These are phyloP conservation scores for Pyrus pyrifolia DNA, from an alignment of 306 rosid species.

Conservation along the genomic window DNA sequence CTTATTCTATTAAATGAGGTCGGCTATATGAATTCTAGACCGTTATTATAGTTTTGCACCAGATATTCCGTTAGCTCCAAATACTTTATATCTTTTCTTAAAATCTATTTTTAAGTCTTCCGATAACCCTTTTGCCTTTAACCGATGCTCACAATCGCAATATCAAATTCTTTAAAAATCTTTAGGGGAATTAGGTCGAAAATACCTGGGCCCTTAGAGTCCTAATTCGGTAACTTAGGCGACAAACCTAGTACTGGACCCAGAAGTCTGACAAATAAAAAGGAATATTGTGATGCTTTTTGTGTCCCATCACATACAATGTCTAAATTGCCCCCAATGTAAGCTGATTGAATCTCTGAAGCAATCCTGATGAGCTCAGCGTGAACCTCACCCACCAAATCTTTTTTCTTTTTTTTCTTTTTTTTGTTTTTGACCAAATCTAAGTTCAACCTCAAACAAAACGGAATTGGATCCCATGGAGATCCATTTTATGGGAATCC, in stretches of 20 bases:
- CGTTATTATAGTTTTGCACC: accelerated
- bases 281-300: neutral
- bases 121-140: too few species aligned
- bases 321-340: neutral
- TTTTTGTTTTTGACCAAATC: neutral
- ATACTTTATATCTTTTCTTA: too few species aligned
- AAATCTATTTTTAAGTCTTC: too few species aligned
- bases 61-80: accelerated
- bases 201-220: neutral
- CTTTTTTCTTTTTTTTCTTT: too few species aligned
- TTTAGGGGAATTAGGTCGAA: too few species aligned
- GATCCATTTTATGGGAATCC: too few species aligned
- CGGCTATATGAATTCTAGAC: accelerated
- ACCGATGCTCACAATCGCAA: too few species aligned
- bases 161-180: too few species aligned
- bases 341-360: neutral
- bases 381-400: neutral
- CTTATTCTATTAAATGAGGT: too few species aligned
- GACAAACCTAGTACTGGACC: neutral
- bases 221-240: neutral
- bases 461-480: too few species aligned
- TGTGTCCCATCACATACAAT: neutral
- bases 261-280: too few species aligned
- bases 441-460: neutral
- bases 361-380: neutral